Percentiles rank a stretch among this genome's conserved stretches.
These are phyloP conservation scores for Penicillium bovifimosum DNA, from an alignment of 495 filamentous ascomycete species.

Conservation along the genomic window DNA sequence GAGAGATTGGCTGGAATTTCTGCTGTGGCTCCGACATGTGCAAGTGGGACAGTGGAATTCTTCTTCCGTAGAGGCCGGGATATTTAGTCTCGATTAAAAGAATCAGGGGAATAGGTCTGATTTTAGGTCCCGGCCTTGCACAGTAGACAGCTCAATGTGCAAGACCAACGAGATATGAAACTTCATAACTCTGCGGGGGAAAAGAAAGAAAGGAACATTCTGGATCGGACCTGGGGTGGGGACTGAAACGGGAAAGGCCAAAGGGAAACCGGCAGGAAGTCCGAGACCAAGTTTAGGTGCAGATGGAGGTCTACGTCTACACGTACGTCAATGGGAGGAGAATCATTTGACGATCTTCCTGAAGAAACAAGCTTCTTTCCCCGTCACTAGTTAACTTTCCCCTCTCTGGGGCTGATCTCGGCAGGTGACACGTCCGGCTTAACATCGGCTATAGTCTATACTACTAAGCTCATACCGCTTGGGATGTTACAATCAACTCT, in stretches of 20 bases:
- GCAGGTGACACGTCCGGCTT: too few relatives aligned
- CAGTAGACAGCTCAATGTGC: not conserved
- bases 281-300: too few relatives aligned
- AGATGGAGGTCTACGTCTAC: too few relatives aligned
- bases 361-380: slow-evolving; percentile 6
- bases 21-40: slow-evolving; percentile 18
- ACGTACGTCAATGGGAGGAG: too few relatives aligned
- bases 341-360: not conserved
- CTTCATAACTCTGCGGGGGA: slow-evolving; percentile 16
- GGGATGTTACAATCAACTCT: too few relatives aligned
- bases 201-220: slow-evolving; percentile 9
- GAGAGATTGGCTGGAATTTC: slow-evolving; percentile 7
- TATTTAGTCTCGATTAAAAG: not conserved
- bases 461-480: too few relatives aligned
- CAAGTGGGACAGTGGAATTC: not conserved
- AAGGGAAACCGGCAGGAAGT: not conserved
- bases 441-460: too few relatives aligned
- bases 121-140: not conserved
- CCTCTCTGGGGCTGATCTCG: not conserved
- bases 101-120: not conserved
- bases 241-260: slow-evolving; percentile 2
- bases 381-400: not conserved
- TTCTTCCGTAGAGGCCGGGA: slow-evolving; percentile 6
- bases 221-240: too few relatives aligned
- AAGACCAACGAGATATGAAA: too few relatives aligned